These are phyloP conservation scores for Thelonectria blattea DNA, from an alignment of 2,329 filamentous ascomycete genomes.

Conservation along the genomic window DNA sequence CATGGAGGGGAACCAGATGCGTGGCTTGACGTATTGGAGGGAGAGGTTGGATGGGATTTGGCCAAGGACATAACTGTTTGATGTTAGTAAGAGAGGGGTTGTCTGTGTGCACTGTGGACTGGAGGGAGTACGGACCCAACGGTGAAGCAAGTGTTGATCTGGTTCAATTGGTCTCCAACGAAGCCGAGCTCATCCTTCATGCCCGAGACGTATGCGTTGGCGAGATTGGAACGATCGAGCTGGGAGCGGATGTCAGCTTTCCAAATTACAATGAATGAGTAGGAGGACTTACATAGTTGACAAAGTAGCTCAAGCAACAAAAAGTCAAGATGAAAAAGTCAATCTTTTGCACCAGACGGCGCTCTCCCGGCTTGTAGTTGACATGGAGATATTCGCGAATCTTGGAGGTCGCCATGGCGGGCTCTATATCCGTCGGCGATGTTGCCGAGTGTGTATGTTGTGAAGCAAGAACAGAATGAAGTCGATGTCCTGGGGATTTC, in stretches of 20 bases:
- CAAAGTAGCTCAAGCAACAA: conserved; percentile 64
- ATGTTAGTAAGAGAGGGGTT: neutral
- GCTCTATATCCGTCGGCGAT: too few relatives aligned
- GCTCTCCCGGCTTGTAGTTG: conserved; percentile 47
- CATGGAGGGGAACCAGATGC: conserved; percentile 68
- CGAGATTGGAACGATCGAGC: conserved; percentile 48
- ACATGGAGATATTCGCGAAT: conserved; percentile 44
- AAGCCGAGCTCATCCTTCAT: conserved; percentile 55
- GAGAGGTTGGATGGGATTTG: conserved; percentile 68
- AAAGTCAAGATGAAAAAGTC: conserved; percentile 71
- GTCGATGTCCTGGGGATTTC: neutral
- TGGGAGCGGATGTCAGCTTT: conserved; percentile 15
- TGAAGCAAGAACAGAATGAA: too few relatives aligned
- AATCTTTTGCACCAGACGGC: conserved; percentile 60
- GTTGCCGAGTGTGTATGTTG: neutral
- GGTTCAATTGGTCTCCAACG: conserved; percentile 50
- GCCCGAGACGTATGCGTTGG: conserved; percentile 51
- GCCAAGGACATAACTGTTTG: conserved; percentile 53
- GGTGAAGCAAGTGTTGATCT: conserved; percentile 44
- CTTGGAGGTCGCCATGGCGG: conserved; percentile 18
- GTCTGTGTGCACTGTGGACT: too few relatives aligned
- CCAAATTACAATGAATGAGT: too few relatives aligned
- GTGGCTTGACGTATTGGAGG: conserved; percentile 66
- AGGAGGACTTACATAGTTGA: conserved; percentile 54
- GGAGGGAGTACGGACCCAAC: neutral